Conservation (phyloP, 306 rosid genomes). For the Prunus dulcis region DNA sequence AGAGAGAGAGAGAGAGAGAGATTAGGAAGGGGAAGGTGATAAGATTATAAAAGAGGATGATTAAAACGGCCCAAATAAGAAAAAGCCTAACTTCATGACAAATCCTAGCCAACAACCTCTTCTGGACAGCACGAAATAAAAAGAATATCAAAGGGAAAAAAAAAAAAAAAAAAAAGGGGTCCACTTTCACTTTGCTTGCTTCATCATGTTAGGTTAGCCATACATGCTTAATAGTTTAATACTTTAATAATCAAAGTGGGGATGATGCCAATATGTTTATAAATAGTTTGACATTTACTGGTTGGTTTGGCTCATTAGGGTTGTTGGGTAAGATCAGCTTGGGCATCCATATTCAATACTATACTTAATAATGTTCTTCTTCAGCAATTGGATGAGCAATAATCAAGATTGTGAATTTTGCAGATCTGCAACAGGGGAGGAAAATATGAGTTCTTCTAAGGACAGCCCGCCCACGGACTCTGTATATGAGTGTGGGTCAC, state of each 20-base stretch:
- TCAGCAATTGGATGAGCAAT: not conserved
- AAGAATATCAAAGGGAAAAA: not conserved
- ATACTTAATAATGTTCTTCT: not conserved
- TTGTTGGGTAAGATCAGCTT: not conserved
- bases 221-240: constrained; percentile 6
- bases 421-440: not conserved
- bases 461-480: not conserved
- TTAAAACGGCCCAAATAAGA: constrained; percentile 13
- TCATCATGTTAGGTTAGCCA: constrained; percentile 26
- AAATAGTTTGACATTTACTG: constrained; percentile 36
- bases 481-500: too few relatives aligned
- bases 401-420: not conserved
- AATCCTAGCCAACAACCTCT: constrained; percentile 58
- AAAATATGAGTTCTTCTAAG: not conserved
- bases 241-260: constrained; percentile 16
- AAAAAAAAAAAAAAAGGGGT: not conserved
- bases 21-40: constrained; percentile 25
- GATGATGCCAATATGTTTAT: not conserved
- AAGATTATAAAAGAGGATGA: constrained; percentile 13
- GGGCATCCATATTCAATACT: not conserved
- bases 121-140: constrained; percentile 6
- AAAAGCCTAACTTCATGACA: constrained; percentile 42
- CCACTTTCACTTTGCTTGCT: constrained; percentile 31
- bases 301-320: constrained; percentile 40
- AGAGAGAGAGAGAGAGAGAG: not conserved